These are phyloP conservation scores for Rhizoclosmatium globosum DNA, from an alignment of 192 early-diverging fungal species.

Conservation along the genomic window DNA sequence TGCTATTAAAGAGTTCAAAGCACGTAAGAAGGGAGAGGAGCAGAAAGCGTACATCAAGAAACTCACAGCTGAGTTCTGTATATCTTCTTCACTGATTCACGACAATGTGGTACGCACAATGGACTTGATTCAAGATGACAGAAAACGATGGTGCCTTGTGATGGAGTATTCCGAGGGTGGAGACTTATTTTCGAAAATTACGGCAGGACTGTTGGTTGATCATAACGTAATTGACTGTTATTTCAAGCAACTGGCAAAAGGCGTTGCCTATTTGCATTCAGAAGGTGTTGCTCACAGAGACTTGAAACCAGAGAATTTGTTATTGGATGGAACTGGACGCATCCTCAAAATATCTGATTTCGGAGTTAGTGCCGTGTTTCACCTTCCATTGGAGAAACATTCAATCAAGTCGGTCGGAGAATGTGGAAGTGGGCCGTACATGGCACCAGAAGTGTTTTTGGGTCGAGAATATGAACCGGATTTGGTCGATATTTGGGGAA, in stretches of 20 bases:
- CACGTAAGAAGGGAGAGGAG: slow-evolving; percentile 10
- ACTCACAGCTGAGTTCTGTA: slow-evolving; percentile 93
- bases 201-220: slow-evolving; percentile 21
- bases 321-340: slow-evolving; percentile 70
- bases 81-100: slow-evolving; percentile 88
- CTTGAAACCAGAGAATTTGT: slow-evolving; percentile 90
- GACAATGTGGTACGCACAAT: slow-evolving; percentile 89
- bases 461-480: slow-evolving; percentile 82
- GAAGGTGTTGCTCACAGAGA: slow-evolving; percentile 94
- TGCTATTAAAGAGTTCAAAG: slow-evolving; percentile 69
- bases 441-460: slow-evolving; percentile 86
- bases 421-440: slow-evolving; percentile 93
- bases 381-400: slow-evolving; percentile 73
- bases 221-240: slow-evolving; percentile 58
- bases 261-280: slow-evolving; percentile 85
- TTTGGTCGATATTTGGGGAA: slow-evolving; percentile 89
- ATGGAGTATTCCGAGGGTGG: slow-evolving; percentile 96
- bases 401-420: slow-evolving; percentile 71
- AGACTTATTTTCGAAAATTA: slow-evolving; percentile 68
- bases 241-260: slow-evolving; percentile 87
- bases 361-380: slow-evolving; percentile 94
- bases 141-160: slow-evolving; percentile 67
- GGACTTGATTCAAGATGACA: slow-evolving; percentile 92
- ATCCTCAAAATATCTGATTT: slow-evolving; percentile 94
- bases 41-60: slow-evolving; percentile 97